phyloP scores from a whole-genome alignment of 2,329 filamentous ascomycete species.

The Anthostomella pinea region DNA sequence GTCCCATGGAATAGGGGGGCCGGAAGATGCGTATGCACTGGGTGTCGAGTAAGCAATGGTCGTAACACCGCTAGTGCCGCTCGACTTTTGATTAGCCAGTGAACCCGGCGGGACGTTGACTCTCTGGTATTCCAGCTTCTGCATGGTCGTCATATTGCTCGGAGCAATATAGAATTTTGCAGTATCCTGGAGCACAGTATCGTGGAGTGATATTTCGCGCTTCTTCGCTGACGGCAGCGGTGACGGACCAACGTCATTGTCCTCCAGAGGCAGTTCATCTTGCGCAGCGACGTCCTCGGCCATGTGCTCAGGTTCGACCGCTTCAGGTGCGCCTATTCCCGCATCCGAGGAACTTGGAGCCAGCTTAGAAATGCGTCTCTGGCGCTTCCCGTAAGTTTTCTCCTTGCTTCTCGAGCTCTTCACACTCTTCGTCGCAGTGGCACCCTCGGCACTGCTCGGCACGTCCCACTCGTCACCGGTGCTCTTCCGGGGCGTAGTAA shows the following conservation, averaged over 20 bases:
- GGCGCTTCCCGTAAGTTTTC: constrained; percentile 18
- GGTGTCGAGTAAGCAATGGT: constrained; percentile 33
- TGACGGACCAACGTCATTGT: constrained; percentile 6
- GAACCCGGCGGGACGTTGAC: constrained; percentile 21
- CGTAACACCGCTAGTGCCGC: constrained; percentile 26
- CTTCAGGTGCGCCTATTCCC: constrained; percentile 13
- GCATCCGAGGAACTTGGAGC: constrained; percentile 10
- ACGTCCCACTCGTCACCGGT: constrained; percentile 31
- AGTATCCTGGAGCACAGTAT: constrained; percentile 13
- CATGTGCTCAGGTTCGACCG: constrained; percentile 2
- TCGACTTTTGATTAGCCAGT: constrained; percentile 27
- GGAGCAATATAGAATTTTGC: constrained; percentile 31
- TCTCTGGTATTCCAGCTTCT: constrained; percentile 32
- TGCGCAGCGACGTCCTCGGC: constrained; percentile 3
- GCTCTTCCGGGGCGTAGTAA: constrained; percentile 30
- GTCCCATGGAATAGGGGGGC: constrained; percentile 29
- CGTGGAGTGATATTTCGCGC: constrained; percentile 20
- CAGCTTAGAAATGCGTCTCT: constrained; percentile 10
- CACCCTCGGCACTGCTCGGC: constrained; percentile 29
- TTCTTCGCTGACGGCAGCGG: constrained; percentile 13
- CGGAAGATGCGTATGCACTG: constrained; percentile 29
- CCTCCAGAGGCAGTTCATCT: constrained; percentile 6
- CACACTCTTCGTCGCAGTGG: constrained; percentile 2
- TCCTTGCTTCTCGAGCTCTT: constrained; percentile 14
- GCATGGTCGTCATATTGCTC: constrained; percentile 32